These are phyloP conservation scores for Selaginella moellendorffii DNA, from an alignment of 75 land plant species.

Conservation along the genomic window DNA sequence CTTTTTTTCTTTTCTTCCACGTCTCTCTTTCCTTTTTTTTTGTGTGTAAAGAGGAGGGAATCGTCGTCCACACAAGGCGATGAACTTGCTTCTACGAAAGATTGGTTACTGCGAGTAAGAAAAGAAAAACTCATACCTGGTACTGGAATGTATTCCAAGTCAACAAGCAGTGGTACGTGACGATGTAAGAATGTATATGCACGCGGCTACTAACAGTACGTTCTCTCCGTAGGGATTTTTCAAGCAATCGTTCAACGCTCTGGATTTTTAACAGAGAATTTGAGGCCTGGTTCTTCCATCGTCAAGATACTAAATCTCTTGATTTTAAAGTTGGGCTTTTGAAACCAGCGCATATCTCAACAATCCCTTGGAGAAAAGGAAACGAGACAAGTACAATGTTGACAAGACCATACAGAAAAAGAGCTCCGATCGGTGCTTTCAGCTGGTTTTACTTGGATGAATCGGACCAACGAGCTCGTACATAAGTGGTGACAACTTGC, in stretches of 20 bases:
- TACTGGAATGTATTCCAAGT: too few relatives aligned
- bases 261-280: conserved; percentile 86
- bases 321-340: conserved; percentile 87
- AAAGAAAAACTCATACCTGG: too few relatives aligned
- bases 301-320: conserved; percentile 39
- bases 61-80: too few relatives aligned
- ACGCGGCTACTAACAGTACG: conserved; percentile 89
- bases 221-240: conserved; percentile 92
- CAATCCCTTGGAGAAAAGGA: conserved; percentile 71
- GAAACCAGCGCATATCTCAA: conserved; percentile 92
- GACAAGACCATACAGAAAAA: conserved; percentile 81
- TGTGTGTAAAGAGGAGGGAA: conserved; percentile 95
- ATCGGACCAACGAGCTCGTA: conserved; percentile 76
- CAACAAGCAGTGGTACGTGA: conserved; percentile 81
- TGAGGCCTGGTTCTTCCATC: conserved; percentile 74
- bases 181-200: conserved; percentile 94
- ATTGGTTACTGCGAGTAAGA: too few relatives aligned
- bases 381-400: conserved; percentile 56
- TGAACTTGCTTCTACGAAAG: too few relatives aligned
- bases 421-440: conserved; percentile 92
- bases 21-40: too few relatives aligned
- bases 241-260: conserved; percentile 78
- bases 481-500: conserved; percentile 98
- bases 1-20: not conserved
- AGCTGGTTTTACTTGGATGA: conserved; percentile 99